Evolutionary conservation across 495 filamentous ascomycete genomes (phyloP).

Genomic region (Chaetomidium leptoderma): DNA sequence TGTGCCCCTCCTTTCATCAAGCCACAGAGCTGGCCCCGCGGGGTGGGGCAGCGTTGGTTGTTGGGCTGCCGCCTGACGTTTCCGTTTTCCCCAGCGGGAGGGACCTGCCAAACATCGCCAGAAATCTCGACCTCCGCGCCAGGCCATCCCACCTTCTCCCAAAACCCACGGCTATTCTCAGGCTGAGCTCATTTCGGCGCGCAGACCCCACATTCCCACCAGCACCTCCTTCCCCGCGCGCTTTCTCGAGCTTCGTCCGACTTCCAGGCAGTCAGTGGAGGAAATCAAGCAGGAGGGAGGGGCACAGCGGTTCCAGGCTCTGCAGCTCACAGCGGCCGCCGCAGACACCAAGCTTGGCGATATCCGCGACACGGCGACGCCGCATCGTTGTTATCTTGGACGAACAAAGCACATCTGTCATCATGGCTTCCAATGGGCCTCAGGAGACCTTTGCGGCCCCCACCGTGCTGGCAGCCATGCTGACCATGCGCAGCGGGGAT

Average conservation of each 20-base stretch:
- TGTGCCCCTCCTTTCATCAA: conserved; percentile 14
- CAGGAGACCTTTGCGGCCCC: conserved; percentile 68
- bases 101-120: conserved; percentile 9
- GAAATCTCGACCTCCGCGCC: conserved; percentile 11
- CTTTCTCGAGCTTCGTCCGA: conserved; percentile 15
- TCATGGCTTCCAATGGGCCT: conserved; percentile 66
- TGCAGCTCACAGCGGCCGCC: conserved; percentile 3
- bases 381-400: background rate
- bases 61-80: conserved; percentile 25
- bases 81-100: conserved; percentile 16
- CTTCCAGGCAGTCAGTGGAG: conserved; percentile 9
- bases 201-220: background rate
- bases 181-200: background rate
- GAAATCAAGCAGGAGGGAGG: conserved; percentile 18
- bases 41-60: conserved; percentile 14
- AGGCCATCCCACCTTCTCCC: conserved; percentile 13
- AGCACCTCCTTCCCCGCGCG: conserved; percentile 7
- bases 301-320: conserved; percentile 14
- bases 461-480: conserved; percentile 74
- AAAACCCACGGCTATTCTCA: background rate
- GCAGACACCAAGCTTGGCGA: conserved; percentile 4
- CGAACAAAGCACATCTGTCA: conserved; percentile 16
- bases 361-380: background rate
- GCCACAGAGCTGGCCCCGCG: background rate
- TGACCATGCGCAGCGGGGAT: conserved; percentile 85